Percentiles rank a stretch among this genome's conserved stretches.
Conservation (phyloP, 179 eudicot genomes). For the Actinidia arguta region DNA sequence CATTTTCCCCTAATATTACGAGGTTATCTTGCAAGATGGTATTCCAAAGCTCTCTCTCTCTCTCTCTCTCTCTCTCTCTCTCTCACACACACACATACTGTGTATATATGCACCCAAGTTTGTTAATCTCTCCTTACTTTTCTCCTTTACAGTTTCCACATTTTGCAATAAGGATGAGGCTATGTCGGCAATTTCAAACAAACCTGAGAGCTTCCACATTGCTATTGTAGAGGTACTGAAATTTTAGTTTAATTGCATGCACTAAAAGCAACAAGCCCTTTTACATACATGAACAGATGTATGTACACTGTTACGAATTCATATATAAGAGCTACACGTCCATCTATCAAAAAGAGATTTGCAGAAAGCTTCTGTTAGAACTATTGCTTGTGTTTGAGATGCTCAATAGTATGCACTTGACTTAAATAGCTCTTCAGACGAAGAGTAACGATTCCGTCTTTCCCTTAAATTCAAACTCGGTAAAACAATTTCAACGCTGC, state of each 20-base stretch:
- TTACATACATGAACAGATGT: neutral
- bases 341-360: neutral
- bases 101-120: neutral
- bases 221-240: conserved; percentile 78
- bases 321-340: neutral
- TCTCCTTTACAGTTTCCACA: conserved; percentile 54
- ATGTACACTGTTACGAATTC: neutral
- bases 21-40: too few relatives aligned
- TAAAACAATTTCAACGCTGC: neutral
- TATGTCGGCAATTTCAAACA: conserved; percentile 53
- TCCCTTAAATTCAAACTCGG: neutral
- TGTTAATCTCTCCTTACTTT: conserved; percentile 9
- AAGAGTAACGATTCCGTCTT: too few relatives aligned
- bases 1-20: too few relatives aligned
- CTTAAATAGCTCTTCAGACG: conserved; percentile 7
- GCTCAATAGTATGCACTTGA: neutral
- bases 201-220: conserved; percentile 62
- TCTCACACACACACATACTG: too few relatives aligned
- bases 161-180: conserved; percentile 72
- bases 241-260: neutral
- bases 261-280: neutral
- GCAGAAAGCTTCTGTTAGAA: neutral
- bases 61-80: neutral
- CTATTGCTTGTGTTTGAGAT: neutral
- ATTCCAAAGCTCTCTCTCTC: neutral